Conservation (phyloP, 1,139 yeast species). For the Citeromyces siamensis region DNA sequence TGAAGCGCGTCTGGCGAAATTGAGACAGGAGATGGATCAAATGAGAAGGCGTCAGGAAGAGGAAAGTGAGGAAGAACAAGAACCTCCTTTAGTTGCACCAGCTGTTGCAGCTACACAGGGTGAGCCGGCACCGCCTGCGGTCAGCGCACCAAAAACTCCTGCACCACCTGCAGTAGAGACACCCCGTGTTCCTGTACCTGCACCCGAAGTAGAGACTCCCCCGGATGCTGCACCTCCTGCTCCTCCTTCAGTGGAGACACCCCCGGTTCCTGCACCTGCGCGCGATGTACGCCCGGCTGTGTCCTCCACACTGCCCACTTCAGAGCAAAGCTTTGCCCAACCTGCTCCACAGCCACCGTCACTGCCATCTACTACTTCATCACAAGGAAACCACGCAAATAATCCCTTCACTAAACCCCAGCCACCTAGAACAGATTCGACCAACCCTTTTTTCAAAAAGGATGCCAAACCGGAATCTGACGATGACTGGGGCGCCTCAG, state of each 20-base stretch:
- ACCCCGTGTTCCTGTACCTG: too few relatives aligned
- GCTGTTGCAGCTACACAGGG: too few relatives aligned
- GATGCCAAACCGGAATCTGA: conserved; percentile 13
- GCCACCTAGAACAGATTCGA: conserved; percentile 7
- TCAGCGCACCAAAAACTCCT: neutral
- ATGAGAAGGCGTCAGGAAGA: conserved; percentile 16
- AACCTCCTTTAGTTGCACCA: conserved; percentile 8
- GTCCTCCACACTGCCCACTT: too few relatives aligned
- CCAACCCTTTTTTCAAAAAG: conserved; percentile 38
- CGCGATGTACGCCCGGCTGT: conserved; percentile 6
- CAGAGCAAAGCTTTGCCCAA: too few relatives aligned
- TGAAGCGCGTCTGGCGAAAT: conserved; percentile 47
- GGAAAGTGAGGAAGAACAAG: conserved; percentile 12
- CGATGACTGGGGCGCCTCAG: conserved; percentile 37
- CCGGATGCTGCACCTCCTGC: conserved; percentile 8
- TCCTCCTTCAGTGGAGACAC: conserved; percentile 6
- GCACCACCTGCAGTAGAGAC: too few relatives aligned
- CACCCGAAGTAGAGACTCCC: conserved; percentile 8
- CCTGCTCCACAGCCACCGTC: too few relatives aligned
- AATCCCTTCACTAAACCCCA: neutral
- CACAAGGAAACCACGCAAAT: conserved; percentile 4
- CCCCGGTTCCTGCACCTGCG: neutral
- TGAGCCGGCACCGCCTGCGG: too few relatives aligned
- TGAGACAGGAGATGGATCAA: conserved; percentile 28
- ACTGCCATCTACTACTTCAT: neutral